These are phyloP conservation scores for Panicum miliaceum DNA, from an alignment of 176 grass and related monocot genomes.

Conservation along the genomic window DNA sequence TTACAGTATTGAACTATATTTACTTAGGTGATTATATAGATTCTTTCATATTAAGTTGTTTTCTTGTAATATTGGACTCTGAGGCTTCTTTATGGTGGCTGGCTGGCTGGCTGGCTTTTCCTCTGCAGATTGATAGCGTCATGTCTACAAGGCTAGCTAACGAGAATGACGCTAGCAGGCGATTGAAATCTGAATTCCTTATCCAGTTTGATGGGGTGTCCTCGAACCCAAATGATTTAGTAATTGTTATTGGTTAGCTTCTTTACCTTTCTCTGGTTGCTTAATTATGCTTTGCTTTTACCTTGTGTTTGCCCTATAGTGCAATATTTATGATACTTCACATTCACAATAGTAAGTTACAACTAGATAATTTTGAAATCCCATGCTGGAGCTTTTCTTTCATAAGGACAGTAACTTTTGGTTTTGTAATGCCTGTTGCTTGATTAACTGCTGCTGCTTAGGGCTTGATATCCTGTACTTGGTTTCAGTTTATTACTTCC, in stretches of 20 bases:
- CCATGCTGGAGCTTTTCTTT: background rate
- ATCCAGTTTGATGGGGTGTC: conserved; percentile 92
- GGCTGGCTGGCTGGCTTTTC: conserved; percentile 36
- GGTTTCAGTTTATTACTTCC: background rate
- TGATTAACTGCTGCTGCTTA: background rate
- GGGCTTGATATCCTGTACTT: background rate
- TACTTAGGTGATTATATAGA: background rate
- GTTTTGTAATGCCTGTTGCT: background rate
- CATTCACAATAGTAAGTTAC: background rate
- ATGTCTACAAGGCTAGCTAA: conserved; percentile 93
- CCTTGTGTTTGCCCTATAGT: background rate
- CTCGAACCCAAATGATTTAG: conserved; percentile 86
- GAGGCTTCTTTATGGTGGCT: conserved; percentile 1
- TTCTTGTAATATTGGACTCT: conserved; percentile 13
- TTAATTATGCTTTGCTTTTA: conserved; percentile 23
- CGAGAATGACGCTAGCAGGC: conserved; percentile 91
- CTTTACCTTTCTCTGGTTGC: conserved; percentile 17
- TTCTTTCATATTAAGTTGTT: conserved; percentile 12
- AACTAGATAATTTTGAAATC: background rate
- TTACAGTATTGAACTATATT: background rate
- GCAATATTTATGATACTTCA: conserved; percentile 5
- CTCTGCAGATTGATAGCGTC: conserved; percentile 83
- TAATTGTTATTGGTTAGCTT: conserved; percentile 90
- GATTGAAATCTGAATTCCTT: conserved; percentile 97
- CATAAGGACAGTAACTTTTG: background rate